A percentile compares a stretch with the other conserved stretches of the same genome.
Evolutionary conservation across 805 yeast species (phyloP).

Genomic region (Metschnikowia continentalis): DNA sequence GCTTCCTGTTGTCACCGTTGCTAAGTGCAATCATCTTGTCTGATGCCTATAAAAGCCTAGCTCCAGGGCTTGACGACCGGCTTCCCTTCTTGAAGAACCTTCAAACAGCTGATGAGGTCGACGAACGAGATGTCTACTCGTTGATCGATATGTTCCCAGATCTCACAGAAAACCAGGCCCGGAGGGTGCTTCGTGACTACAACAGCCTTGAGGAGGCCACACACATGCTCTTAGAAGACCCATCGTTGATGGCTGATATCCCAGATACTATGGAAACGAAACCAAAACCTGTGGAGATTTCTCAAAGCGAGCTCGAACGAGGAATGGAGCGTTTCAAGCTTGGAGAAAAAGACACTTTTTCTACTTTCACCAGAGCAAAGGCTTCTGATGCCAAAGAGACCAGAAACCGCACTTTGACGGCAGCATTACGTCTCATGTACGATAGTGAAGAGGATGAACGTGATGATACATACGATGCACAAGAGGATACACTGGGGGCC

Average conservation of each 20-base stretch:
- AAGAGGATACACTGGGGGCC: constrained; percentile 37
- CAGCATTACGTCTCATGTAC: constrained; percentile 61
- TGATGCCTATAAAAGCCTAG: constrained; percentile 39
- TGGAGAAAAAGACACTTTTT: constrained; percentile 21
- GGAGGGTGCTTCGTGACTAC: constrained; percentile 45
- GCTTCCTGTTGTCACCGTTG: constrained; percentile 50
- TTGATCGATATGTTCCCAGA: constrained; percentile 66
- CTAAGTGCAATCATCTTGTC: constrained; percentile 52
- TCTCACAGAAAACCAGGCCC: constrained; percentile 44
- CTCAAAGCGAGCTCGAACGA: constrained; percentile 11
- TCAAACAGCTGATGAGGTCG: constrained; percentile 1
- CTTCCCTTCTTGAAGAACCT: constrained; percentile 41
- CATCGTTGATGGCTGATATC: constrained; percentile 37
- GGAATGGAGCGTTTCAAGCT: constrained; percentile 15
- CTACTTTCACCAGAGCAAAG: background rate
- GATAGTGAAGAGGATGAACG: constrained; percentile 82
- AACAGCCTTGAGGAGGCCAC: constrained; percentile 55
- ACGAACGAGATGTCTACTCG: constrained; percentile 36
- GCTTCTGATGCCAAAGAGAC: constrained; percentile 27
- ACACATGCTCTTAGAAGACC: constrained; percentile 58
- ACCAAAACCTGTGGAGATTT: background rate
- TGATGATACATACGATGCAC: constrained; percentile 70
- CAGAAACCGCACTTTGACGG: constrained; percentile 53
- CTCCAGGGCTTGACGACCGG: constrained; percentile 51
- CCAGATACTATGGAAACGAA: constrained; percentile 7